A percentile compares a stretch with the other conserved stretches of the same genome.
These are phyloP conservation scores for Akanthomyces uredinophilus DNA, from an alignment of 2,329 filamentous ascomycete species.

Conservation along the genomic window DNA sequence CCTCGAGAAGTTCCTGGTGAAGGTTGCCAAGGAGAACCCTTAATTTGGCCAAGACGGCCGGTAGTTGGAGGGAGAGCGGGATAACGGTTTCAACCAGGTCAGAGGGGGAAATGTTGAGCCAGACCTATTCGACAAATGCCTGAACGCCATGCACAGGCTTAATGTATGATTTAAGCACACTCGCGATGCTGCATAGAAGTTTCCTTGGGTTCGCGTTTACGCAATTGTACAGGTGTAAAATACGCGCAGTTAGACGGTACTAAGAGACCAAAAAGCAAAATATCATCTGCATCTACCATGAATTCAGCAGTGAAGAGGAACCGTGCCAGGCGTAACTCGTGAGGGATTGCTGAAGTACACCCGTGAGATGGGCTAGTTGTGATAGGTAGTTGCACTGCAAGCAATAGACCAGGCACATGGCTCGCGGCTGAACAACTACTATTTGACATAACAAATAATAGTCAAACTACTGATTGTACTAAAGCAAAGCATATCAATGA, in stretches of 20 bases:
- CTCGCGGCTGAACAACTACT: background rate
- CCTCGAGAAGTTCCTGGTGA: constrained; percentile 75
- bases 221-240: constrained; percentile 50
- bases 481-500: background rate
- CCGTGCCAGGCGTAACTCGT: background rate
- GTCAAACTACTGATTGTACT: background rate
- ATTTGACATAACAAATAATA: background rate
- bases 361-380: background rate
- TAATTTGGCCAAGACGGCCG: constrained; percentile 27
- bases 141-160: constrained; percentile 24
- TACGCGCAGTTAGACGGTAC: constrained; percentile 45
- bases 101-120: constrained; percentile 7
- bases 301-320: background rate
- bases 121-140: constrained; percentile 11
- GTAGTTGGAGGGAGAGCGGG: constrained; percentile 14
- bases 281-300: constrained; percentile 12
- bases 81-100: constrained; percentile 21
- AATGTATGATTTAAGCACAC: constrained; percentile 37
- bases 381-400: background rate
- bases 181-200: constrained; percentile 45
- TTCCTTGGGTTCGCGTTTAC: constrained; percentile 40
- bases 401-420: background rate
- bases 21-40: constrained; percentile 51
- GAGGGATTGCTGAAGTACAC: background rate
- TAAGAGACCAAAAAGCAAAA: constrained; percentile 15